These are phyloP conservation scores for Pythium grandisporangium DNA, from an alignment of 352 stramenopile species.

Conservation along the genomic window DNA sequence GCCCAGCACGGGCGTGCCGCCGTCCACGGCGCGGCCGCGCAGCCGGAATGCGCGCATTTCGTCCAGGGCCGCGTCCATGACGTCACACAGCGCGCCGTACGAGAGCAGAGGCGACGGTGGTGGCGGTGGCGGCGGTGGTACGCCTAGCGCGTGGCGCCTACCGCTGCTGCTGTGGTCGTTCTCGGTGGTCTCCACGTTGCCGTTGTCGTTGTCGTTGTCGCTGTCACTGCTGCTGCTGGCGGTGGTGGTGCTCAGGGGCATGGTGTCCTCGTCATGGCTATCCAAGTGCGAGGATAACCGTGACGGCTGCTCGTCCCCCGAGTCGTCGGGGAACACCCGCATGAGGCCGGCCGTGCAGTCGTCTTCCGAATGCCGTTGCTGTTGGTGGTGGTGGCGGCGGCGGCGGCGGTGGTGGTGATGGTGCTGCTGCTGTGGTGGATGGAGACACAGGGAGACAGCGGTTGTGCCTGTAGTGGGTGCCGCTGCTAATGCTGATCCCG, in stretches of 20 bases:
- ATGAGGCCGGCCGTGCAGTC: too few species aligned
- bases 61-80: slow-evolving; percentile 44
- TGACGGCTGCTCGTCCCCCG: slow-evolving; percentile 11
- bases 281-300: not conserved
- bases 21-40: slow-evolving; percentile 31
- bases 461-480: too few species aligned
- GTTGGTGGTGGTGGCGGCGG: too few species aligned
- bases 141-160: not conserved
- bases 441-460: too few species aligned
- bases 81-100: slow-evolving; percentile 13
- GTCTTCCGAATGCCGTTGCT: too few species aligned
- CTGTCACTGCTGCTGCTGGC: not conserved
- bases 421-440: too few species aligned
- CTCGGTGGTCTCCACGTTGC: not conserved
- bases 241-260: not conserved
- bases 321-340: slow-evolving; percentile 13
- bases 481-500: too few species aligned
- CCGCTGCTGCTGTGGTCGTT: not conserved
- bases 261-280: not conserved
- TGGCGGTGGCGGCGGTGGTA: slow-evolving; percentile 1
- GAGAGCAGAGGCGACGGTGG: slow-evolving; percentile 9
- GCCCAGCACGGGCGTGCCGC: slow-evolving; percentile 39
- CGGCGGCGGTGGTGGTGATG: too few species aligned
- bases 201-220: slow-evolving; percentile 1
- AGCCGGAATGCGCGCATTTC: slow-evolving; percentile 41